Evolutionary conservation across 345 rosid genomes (phyloP), one percentile per base, ranked within the genome.

Genomic region (Nasturtium officinale): DNA sequence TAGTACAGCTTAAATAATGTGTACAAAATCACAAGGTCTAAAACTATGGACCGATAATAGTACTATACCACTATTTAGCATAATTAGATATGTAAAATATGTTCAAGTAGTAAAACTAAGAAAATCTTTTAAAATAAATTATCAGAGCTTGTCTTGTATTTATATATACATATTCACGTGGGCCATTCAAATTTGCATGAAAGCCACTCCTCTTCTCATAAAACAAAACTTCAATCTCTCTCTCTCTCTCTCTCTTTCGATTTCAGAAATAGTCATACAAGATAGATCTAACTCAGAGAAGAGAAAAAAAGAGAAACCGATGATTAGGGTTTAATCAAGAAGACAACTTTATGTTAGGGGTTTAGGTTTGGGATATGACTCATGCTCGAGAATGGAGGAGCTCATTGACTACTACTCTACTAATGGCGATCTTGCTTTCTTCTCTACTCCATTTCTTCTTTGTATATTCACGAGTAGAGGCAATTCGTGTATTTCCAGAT

Each of bases 401-500:
- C 56, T 65, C 58, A 21, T 50, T 61, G 4, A 61, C 51, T 23
- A 15, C 66, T 42, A 61, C 73, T 32, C 51, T 71, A 17, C 13
- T 65, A 8, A 71, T 65, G 63, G 9, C 59, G 25, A 38, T 77
- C 51, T 71, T 77, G 20, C 43, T 77, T 65, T 77, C 77, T 71
- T 71, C 57, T 21, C 42, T 65, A 17, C 67, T 65, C 42, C 67
- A 71, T 56, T 29, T 57, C 46, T 25, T 64, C 18, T 56, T 35
- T 48, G 32, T 64, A 30, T 71, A 48, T 51, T 48, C 80, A 3
- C 20, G 46, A 4, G 87, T 78, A n/a, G 86, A 73, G 48, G 96
- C 94, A 15, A 74, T 79, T 20, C 65, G 91, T 80, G 38, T 81
- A 48, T 65, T 80, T 54, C 76, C 78, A n/a, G 82, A 76, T 28